Evolutionary conservation across 2,329 filamentous ascomycete genomes (phyloP).

Genomic region (Tolypocladium endophyticum): DNA sequence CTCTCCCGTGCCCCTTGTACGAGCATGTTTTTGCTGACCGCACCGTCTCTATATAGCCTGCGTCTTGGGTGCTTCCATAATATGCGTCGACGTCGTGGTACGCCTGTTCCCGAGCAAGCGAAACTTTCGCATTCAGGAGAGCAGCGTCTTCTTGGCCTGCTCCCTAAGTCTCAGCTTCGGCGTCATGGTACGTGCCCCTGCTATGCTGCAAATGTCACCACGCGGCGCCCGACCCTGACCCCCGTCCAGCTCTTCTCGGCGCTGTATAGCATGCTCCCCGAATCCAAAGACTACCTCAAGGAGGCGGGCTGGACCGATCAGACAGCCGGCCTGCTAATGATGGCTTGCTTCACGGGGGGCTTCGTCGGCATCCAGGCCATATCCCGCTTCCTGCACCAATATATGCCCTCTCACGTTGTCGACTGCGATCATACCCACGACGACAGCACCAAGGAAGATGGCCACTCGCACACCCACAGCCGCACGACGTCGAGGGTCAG

Average conservation of each 20-base stretch:
- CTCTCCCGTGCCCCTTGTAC: neutral
- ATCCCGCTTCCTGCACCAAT: conserved; percentile 61
- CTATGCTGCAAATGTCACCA: neutral
- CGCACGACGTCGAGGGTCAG: conserved; percentile 19
- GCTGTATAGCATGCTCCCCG: conserved; percentile 86
- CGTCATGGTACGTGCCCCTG: conserved; percentile 62
- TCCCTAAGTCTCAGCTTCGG: conserved; percentile 91
- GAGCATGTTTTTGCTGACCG: conserved; percentile 4
- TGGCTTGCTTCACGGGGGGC: conserved; percentile 59
- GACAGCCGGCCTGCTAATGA: conserved; percentile 56
- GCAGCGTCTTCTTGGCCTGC: conserved; percentile 74
- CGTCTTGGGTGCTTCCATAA: conserved; percentile 68
- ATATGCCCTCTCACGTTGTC: conserved; percentile 69
- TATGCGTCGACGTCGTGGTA: conserved; percentile 75
- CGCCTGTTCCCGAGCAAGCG: conserved; percentile 61
- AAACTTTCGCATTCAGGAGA: conserved; percentile 81
- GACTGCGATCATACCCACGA: conserved; percentile 69
- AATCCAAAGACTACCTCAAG: conserved; percentile 66
- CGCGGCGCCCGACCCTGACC: neutral
- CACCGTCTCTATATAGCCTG: conserved; percentile 33
- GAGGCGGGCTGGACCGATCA: conserved; percentile 57
- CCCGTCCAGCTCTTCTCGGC: conserved; percentile 70
- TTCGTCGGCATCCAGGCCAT: conserved; percentile 67
- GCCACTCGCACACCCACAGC: conserved; percentile 10
- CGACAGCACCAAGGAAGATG: conserved; percentile 30